phyloP scores from a whole-genome alignment of 1,139 yeast species.

The Arxiozyma bovina region DNA sequence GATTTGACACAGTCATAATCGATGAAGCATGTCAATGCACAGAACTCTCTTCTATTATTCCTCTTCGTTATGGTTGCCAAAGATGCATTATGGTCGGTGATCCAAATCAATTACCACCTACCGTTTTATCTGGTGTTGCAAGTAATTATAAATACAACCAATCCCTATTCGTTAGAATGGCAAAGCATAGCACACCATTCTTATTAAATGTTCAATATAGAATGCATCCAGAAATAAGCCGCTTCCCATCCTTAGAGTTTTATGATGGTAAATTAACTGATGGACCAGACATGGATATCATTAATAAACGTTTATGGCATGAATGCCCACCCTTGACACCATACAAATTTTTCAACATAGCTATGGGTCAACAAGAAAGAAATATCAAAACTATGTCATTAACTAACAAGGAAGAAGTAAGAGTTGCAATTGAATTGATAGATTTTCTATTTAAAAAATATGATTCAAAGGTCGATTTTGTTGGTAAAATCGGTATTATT shows the following conservation, averaged over 20 bases:
- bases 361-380: conserved; percentile 55
- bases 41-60: conserved; percentile 85
- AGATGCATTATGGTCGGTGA: conserved; percentile 98
- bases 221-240: conserved; percentile 90
- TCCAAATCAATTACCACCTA: conserved; percentile 97
- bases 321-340: conserved; percentile 48
- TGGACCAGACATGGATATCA: conserved; percentile 58
- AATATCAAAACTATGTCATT: conserved; percentile 59
- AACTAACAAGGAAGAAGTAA: conserved; percentile 62
- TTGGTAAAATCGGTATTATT: conserved; percentile 77
- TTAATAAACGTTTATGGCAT: conserved; percentile 75
- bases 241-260: conserved; percentile 78
- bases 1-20: conserved; percentile 86
- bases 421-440: conserved; percentile 62
- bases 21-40: conserved; percentile 99
- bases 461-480: conserved; percentile 44
- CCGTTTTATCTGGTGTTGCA: conserved; percentile 89
- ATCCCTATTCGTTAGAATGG: conserved; percentile 91
- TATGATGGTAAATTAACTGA: conserved; percentile 64
- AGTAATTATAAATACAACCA: conserved; percentile 76
- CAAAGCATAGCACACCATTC: conserved; percentile 51
- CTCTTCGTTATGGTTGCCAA: conserved; percentile 83
- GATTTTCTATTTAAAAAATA: conserved; percentile 43
- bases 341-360: conserved; percentile 69
- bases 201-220: conserved; percentile 92